These are phyloP conservation scores for Puccinia novopanici DNA, from an alignment of 1,284 basidiomycete species.

Conservation along the genomic window DNA sequence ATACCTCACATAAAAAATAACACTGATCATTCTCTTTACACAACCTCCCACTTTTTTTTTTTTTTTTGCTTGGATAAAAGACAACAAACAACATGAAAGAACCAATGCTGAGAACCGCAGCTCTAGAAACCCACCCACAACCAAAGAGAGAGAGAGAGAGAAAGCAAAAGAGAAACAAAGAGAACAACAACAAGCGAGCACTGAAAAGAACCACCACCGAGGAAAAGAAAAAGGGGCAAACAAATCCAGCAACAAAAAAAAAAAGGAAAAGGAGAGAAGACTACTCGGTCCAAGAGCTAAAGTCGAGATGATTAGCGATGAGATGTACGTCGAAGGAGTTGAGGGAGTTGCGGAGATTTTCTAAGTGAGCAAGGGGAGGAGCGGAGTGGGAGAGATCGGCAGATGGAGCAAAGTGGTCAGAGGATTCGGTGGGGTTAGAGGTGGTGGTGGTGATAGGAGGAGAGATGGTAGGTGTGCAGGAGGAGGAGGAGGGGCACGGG, in stretches of 20 bases:
- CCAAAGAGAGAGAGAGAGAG: too few relatives aligned
- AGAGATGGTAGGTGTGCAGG: not conserved
- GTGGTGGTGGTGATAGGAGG: not conserved
- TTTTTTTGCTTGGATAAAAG: too few relatives aligned
- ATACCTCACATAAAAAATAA: too few relatives aligned
- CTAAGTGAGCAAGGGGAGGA: not conserved
- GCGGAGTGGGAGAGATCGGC: not conserved
- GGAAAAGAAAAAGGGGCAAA: not conserved
- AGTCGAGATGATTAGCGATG: not conserved
- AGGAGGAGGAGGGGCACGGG: not conserved
- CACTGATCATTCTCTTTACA: too few relatives aligned
- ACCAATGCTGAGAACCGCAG: too few relatives aligned
- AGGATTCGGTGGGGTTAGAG: too few relatives aligned
- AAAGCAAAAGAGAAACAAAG: not conserved
- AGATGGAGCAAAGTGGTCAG: not conserved
- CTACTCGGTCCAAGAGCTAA: slow-evolving; percentile 23
- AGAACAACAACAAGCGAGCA: not conserved
- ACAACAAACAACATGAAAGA: too few relatives aligned
- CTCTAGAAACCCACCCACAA: too few relatives aligned
- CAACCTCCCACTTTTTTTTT: too few relatives aligned
- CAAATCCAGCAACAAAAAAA: not conserved
- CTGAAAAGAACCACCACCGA: not conserved
- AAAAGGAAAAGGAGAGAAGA: not conserved
- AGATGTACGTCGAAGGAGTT: not conserved
- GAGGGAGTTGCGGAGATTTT: too few relatives aligned